phyloP scores from a whole-genome alignment of 306 rosid genomes.

The Parietaria judaica region DNA sequence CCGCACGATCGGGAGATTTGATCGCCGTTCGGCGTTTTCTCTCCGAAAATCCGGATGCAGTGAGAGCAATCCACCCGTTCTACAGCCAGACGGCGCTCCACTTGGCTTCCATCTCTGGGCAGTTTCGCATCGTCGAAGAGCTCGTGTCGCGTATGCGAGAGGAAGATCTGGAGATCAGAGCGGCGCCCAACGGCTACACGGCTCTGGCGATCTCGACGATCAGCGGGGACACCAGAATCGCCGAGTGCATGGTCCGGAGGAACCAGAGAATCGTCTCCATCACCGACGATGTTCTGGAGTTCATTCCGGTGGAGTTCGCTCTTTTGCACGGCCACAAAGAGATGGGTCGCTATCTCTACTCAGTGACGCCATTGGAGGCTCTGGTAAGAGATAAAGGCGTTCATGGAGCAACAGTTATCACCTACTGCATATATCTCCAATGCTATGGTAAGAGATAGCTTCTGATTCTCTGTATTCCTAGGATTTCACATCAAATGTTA shows the following conservation, averaged over 20 bases:
- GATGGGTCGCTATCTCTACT: background rate
- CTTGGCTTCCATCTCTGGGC: background rate
- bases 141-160: background rate
- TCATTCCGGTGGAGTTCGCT: background rate
- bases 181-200: background rate
- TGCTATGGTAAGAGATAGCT: background rate
- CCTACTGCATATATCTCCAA: background rate
- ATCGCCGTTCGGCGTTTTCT: background rate
- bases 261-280: background rate
- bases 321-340: background rate
- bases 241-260: background rate
- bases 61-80: background rate
- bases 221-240: background rate
- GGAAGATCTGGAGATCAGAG: background rate
- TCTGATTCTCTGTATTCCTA: background rate
- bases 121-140: background rate
- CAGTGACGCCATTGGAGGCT: background rate
- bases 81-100: background rate
- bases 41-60: background rate
- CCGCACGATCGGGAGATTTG: background rate
- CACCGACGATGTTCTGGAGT: no score
- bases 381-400: background rate
- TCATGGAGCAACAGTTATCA: conserved; percentile 1
- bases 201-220: background rate
- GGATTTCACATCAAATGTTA: background rate